Conservation (phyloP, 2,329 filamentous ascomycete species). For the Aspergillaceae sp. region DNA sequence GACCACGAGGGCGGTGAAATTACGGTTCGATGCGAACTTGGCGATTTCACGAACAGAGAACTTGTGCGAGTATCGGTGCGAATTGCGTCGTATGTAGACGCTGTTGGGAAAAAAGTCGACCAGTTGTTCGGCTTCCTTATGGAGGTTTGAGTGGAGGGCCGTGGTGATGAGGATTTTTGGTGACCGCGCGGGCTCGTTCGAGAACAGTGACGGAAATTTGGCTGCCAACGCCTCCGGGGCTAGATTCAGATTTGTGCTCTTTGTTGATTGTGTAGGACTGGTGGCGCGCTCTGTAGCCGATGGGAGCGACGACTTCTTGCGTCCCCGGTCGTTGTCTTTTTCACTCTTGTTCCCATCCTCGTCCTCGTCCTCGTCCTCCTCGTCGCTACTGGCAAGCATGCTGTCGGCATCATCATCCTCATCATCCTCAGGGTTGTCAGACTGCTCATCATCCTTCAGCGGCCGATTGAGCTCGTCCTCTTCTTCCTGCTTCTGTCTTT, state of each 20-base stretch:
- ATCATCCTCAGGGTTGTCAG: slow-evolving; percentile 36
- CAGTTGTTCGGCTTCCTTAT: slow-evolving; percentile 70
- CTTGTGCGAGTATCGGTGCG: slow-evolving; percentile 77
- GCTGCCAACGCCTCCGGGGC: slow-evolving; percentile 53
- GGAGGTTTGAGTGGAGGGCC: slow-evolving; percentile 76
- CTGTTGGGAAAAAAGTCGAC: slow-evolving; percentile 72
- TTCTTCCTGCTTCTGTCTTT: slow-evolving; percentile 39
- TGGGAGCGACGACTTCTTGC: slow-evolving; percentile 26
- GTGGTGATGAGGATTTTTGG: slow-evolving; percentile 93
- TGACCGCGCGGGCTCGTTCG: slow-evolving; percentile 41
- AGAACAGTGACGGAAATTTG: slow-evolving; percentile 54
- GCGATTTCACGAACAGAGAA: slow-evolving; percentile 89
- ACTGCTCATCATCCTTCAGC: slow-evolving; percentile 38
- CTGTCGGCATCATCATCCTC: slow-evolving; percentile 59
- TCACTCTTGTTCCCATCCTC: slow-evolving; percentile 28
- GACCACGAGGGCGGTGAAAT: slow-evolving; percentile 76
- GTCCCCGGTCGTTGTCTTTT: slow-evolving; percentile 32
- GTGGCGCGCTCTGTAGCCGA: slow-evolving; percentile 43
- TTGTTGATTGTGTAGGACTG: slow-evolving; percentile 48
- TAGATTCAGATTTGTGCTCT: slow-evolving; percentile 51
- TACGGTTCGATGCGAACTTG: slow-evolving; percentile 70
- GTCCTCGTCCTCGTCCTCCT: slow-evolving; percentile 40
- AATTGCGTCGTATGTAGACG: slow-evolving; percentile 74
- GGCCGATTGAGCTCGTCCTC: slow-evolving; percentile 33
- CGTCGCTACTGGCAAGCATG: slow-evolving; percentile 58